phyloP scores from a whole-genome alignment of 306 rosid species.

The Fragaria ananassa region DNA sequence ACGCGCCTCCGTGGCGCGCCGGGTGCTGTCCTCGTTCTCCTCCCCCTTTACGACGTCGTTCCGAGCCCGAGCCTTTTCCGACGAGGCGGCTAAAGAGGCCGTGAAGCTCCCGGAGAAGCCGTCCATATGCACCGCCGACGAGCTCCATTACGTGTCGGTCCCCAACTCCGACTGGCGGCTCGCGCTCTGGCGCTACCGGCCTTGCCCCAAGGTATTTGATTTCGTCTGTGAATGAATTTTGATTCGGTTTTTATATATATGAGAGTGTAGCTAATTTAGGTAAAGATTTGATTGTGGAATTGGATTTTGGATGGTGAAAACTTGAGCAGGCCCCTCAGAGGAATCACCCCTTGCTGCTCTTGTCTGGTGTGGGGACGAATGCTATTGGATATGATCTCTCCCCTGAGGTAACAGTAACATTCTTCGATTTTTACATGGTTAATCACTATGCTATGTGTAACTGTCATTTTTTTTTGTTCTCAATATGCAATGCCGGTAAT shows the following conservation, averaged over 20 bases:
- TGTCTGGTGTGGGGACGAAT: slow-evolving; percentile 96
- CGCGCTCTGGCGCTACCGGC: slow-evolving; percentile 95
- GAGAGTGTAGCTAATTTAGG: neutral
- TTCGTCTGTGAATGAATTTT: neutral
- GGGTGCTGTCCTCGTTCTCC: slow-evolving; percentile 11
- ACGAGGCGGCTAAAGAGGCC: slow-evolving; percentile 16
- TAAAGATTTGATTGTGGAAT: neutral
- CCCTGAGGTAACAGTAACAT: slow-evolving; percentile 48
- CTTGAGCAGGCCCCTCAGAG: slow-evolving; percentile 66
- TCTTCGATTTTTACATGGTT: neutral
- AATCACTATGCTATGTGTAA: neutral
- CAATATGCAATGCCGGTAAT: neutral
- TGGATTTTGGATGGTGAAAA: neutral
- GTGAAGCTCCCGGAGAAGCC: slow-evolving; percentile 61
- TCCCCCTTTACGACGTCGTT: slow-evolving; percentile 33
- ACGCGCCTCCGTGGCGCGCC: slow-evolving; percentile 44
- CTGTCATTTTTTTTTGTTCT: neutral
- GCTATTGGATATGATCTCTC: slow-evolving; percentile 97
- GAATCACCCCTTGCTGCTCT: slow-evolving; percentile 80
- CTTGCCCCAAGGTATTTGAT: slow-evolving; percentile 56
- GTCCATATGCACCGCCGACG: slow-evolving; percentile 88
- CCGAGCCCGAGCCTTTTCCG: slow-evolving; percentile 54
- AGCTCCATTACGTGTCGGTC: slow-evolving; percentile 88
- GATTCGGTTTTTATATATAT: neutral
- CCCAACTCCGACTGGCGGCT: slow-evolving; percentile 77